Conservation (phyloP, 257 asterid species). For the Oldenlandia corymbosa region DNA sequence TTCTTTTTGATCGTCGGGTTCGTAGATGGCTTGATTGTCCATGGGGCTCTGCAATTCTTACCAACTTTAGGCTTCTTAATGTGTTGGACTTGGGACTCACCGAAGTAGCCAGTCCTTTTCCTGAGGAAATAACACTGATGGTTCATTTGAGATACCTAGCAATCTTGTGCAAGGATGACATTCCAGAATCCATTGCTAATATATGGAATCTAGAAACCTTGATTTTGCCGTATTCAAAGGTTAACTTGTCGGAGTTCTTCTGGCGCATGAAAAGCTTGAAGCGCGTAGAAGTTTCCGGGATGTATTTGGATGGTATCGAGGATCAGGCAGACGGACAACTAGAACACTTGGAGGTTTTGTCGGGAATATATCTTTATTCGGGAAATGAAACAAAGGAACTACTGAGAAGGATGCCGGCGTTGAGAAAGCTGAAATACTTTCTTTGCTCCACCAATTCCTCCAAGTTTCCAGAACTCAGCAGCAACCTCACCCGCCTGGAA, state of each 20-base stretch:
- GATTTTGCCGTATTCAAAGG: not conserved
- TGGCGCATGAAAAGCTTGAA: not conserved
- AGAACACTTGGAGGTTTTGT: too few species aligned
- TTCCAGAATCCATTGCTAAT: not conserved
- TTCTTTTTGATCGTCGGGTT: not conserved
- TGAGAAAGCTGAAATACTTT: too few species aligned
- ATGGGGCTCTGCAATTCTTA: not conserved
- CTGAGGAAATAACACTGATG: not conserved
- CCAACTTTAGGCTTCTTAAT: not conserved
- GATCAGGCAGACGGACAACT: too few species aligned
- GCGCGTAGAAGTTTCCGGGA: too few species aligned
- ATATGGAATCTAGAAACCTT: not conserved
- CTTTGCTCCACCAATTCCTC: too few species aligned
- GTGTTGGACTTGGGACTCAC: not conserved
- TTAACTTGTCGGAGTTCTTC: not conserved
- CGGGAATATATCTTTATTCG: too few species aligned
- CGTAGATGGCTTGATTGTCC: too few species aligned
- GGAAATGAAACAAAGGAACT: too few species aligned
- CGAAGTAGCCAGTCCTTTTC: not conserved
- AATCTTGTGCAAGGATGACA: not conserved
- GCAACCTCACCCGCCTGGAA: not conserved
- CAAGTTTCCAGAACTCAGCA: too few species aligned
- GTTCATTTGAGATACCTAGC: conserved; percentile 7
- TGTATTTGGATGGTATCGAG: too few species aligned
- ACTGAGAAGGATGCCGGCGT: too few species aligned